Conservation (phyloP, 306 rosid genomes). For the Adenanthera pavonina region DNA sequence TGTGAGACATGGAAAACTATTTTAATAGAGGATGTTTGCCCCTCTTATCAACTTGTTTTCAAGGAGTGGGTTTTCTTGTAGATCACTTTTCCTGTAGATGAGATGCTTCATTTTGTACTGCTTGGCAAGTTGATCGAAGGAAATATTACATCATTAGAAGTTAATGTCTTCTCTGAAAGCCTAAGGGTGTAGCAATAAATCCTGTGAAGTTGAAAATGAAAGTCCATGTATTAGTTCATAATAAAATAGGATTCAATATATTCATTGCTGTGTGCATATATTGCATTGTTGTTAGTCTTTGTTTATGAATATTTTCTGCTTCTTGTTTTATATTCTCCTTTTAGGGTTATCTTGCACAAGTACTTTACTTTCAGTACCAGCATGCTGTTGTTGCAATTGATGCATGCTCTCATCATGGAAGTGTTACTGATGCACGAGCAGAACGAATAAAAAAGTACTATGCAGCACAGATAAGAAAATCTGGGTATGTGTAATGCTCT, state of each 20-base stretch:
- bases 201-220: constrained; percentile 12
- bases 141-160: constrained; percentile 16
- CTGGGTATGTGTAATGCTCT: constrained; percentile 57
- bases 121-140: constrained; percentile 15
- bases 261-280: constrained; percentile 23
- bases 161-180: constrained; percentile 29
- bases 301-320: constrained; percentile 8
- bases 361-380: constrained; percentile 80
- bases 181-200: constrained; percentile 5
- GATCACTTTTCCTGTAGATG: neutral
- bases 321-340: constrained; percentile 30
- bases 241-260: constrained; percentile 16
- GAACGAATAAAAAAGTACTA: constrained; percentile 73
- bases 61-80: neutral
- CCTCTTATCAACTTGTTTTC: neutral
- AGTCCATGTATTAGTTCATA: constrained; percentile 27
- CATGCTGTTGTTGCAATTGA: constrained; percentile 86
- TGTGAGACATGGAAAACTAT: constrained; percentile 4
- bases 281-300: constrained; percentile 3
- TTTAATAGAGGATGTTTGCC: neutral
- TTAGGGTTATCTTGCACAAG: constrained; percentile 97
- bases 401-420: constrained; percentile 93
- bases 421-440: constrained; percentile 76
- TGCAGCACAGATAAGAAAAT: constrained; percentile 71
- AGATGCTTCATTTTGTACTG: constrained; percentile 30